Evolutionary conservation across 2,329 filamentous ascomycete genomes (phyloP).

Genomic region (Paraconiothyrium sp.): DNA sequence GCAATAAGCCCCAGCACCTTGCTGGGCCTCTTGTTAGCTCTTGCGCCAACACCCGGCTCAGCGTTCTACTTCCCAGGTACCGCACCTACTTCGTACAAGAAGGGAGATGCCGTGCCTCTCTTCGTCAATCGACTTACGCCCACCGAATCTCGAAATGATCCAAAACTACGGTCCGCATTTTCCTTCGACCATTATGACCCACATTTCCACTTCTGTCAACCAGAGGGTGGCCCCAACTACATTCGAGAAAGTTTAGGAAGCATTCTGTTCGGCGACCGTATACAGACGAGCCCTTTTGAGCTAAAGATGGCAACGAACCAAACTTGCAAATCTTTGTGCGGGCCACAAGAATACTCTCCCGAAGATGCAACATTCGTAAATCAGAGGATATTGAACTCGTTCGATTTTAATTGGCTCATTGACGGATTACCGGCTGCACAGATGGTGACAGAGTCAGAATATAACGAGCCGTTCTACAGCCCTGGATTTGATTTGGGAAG

Average conservation of each 20-base stretch:
- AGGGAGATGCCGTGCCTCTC: slow-evolving; percentile 81
- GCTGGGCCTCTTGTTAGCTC: slow-evolving; percentile 40
- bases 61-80: slow-evolving; percentile 98
- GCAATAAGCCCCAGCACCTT: slow-evolving; percentile 36
- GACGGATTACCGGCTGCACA: slow-evolving; percentile 94
- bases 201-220: slow-evolving; percentile 87
- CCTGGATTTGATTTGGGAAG: slow-evolving; percentile 85
- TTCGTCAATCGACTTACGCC: slow-evolving; percentile 94
- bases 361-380: slow-evolving; percentile 82
- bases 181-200: slow-evolving; percentile 96
- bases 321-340: slow-evolving; percentile 83
- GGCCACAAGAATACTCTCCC: slow-evolving; percentile 70
- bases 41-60: slow-evolving; percentile 50
- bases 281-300: slow-evolving; percentile 95
- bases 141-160: slow-evolving; percentile 77
- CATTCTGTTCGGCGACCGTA: slow-evolving; percentile 96
- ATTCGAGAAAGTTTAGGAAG: slow-evolving; percentile 91
- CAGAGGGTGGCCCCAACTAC: slow-evolving; percentile 77
- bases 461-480: slow-evolving; percentile 83
- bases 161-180: slow-evolving; percentile 88
- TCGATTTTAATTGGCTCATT: slow-evolving; percentile 94
- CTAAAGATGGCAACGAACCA: slow-evolving; percentile 88
- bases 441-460: slow-evolving; percentile 77
- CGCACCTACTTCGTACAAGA: slow-evolving; percentile 89
- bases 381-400: slow-evolving; percentile 80